Percentiles rank a stretch among this genome's conserved stretches.
phyloP scores from a whole-genome alignment of 441 rosid genomes.

The Populus hybrid region DNA sequence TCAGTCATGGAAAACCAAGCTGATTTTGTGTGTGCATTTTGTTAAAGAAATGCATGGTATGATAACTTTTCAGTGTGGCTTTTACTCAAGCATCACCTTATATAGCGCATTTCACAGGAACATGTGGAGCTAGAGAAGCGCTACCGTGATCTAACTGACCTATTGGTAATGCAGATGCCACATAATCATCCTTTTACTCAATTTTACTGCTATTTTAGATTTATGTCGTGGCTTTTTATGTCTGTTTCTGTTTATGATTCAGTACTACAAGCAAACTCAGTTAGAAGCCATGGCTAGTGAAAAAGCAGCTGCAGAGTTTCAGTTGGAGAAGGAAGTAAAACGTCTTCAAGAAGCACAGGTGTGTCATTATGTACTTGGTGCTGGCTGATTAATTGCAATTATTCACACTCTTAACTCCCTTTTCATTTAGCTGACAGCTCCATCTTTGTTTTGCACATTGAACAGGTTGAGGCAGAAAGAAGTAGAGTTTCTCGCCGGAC shows the following conservation, averaged over 20 bases:
- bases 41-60: neutral
- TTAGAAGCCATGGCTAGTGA: slow-evolving; percentile 97
- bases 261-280: slow-evolving; percentile 99
- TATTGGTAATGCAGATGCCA: slow-evolving; percentile 61
- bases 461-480: slow-evolving; percentile 89
- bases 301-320: slow-evolving; percentile 98
- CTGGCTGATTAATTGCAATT: slow-evolving; percentile 10
- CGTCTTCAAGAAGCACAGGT: slow-evolving; percentile 91
- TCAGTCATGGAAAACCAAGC: neutral
- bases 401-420: slow-evolving; percentile 5
- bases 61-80: neutral
- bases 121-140: slow-evolving; percentile 98
- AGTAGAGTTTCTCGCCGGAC: slow-evolving; percentile 70
- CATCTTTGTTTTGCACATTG: slow-evolving; percentile 14
- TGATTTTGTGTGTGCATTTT: neutral
- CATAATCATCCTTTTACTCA: slow-evolving; percentile 11
- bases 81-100: slow-evolving; percentile 14
- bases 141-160: slow-evolving; percentile 95
- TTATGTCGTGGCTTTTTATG: slow-evolving; percentile 10
- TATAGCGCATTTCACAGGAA: slow-evolving; percentile 48
- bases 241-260: slow-evolving; percentile 24
- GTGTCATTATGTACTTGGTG: slow-evolving; percentile 14
- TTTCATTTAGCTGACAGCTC: slow-evolving; percentile 12
- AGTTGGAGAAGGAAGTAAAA: slow-evolving; percentile 90
- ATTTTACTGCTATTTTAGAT: slow-evolving; percentile 6